Conservation (phyloP, 768 basidiomycete species). For the Lentinus brumalis region DNA sequence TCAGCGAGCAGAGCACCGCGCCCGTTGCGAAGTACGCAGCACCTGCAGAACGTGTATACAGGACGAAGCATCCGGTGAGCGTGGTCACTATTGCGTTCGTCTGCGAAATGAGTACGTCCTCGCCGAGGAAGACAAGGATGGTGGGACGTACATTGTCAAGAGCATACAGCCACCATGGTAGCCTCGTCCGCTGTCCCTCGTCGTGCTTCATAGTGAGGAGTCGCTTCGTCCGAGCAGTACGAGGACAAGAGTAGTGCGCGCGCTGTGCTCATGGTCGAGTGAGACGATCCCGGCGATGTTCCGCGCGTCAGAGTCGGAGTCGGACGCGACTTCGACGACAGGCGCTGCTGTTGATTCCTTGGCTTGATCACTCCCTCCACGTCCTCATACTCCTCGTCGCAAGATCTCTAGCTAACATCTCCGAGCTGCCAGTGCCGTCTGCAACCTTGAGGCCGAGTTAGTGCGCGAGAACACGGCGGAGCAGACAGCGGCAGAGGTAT, state of each 20-base stretch:
- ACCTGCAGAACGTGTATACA: constrained; percentile 66
- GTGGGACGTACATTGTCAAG: constrained; percentile 16
- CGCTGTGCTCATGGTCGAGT: too few species aligned
- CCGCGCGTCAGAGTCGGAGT: too few species aligned
- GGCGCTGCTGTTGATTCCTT: too few species aligned
- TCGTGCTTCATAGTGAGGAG: neutral
- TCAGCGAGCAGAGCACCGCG: constrained; percentile 54
- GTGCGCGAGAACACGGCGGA: too few species aligned
- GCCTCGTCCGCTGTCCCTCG: neutral
- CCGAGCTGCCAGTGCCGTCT: too few species aligned
- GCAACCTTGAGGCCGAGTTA: too few species aligned
- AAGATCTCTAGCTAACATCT: too few species aligned
- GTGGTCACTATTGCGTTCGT: constrained; percentile 58
- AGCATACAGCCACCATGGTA: constrained; percentile 15
- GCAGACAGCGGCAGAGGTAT: too few species aligned
- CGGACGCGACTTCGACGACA: too few species aligned
- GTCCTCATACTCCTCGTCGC: too few species aligned
- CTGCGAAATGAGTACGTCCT: constrained; percentile 37
- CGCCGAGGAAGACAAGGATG: neutral
- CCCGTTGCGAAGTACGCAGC: constrained; percentile 62
- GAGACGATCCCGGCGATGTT: too few species aligned
- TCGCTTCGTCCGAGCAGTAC: neutral
- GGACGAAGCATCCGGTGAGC: constrained; percentile 48
- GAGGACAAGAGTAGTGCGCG: neutral
- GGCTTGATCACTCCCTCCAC: too few species aligned